phyloP scores from a whole-genome alignment of 2,329 filamentous ascomycete species.

The Fusarium pininemorale region DNA sequence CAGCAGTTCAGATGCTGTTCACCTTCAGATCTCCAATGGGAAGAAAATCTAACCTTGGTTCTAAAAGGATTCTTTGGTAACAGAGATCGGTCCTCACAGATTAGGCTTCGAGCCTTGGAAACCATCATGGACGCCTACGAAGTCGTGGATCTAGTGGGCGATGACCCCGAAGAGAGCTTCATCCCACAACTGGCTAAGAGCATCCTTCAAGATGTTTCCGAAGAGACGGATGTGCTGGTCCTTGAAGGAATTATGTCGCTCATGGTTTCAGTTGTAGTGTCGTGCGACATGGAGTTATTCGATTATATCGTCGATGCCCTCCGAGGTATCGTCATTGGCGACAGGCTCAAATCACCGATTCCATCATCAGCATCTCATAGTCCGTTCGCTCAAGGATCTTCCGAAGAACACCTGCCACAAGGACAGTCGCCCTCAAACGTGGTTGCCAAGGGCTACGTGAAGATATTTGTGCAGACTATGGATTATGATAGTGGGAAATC shows the following conservation, averaged over 20 bases:
- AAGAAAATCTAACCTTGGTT: conserved; percentile 68
- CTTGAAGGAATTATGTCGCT: conserved; percentile 72
- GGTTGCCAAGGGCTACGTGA: conserved; percentile 75
- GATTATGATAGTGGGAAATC: conserved; percentile 73
- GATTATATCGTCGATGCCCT: conserved; percentile 64
- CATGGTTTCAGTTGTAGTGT: conserved; percentile 70
- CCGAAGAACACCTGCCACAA: conserved; percentile 37
- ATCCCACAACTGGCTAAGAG: conserved; percentile 68
- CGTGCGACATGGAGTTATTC: conserved; percentile 67
- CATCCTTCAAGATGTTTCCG: conserved; percentile 67
- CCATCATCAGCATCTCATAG: conserved; percentile 42
- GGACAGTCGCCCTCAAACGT: conserved; percentile 72
- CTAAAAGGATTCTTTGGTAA: conserved; percentile 72
- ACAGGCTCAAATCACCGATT: conserved; percentile 56
- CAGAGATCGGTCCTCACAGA: conserved; percentile 65
- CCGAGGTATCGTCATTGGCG: conserved; percentile 58
- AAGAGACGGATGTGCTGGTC: conserved; percentile 72
- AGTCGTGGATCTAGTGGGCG: conserved; percentile 66
- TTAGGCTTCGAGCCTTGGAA: conserved; percentile 70
- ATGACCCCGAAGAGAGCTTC: conserved; percentile 65
- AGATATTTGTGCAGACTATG: conserved; percentile 79
- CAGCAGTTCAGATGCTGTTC: conserved; percentile 75
- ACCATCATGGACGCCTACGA: conserved; percentile 68
- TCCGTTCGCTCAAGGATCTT: conserved; percentile 31
- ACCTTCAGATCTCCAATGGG: conserved; percentile 75